Evolutionary conservation across 495 filamentous ascomycete genomes (phyloP), one percentile per base, ranked within the genome.

Genomic region (Lasiosphaeria ovina): DNA sequence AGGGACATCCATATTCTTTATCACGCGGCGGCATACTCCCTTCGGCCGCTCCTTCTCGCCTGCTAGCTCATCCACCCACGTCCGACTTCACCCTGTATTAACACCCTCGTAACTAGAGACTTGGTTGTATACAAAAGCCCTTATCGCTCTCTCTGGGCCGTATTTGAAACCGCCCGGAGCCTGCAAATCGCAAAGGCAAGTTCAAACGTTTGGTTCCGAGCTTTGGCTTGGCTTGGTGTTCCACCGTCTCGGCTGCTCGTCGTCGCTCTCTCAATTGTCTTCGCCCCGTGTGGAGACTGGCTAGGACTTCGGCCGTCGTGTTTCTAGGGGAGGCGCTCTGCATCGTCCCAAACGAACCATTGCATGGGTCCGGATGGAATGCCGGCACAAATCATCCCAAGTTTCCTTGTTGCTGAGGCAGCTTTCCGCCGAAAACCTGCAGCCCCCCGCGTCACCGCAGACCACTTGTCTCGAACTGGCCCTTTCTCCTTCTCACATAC

Each of bases 371-470:
- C 36, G 35, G 54, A 32, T 31, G 36, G 32, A 24, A 11, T 6
- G 14, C 33, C 24, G n/a, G 42, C 35, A 42, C 38, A 12, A 42
- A 24, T 56, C 54, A 42, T 48, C 47, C 42, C 38, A 36, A 47
- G 17, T 11, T 11, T 32, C 35, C 48, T 36, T 38, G 36, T 35
- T 35, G 52, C 35, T 50, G 34, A 52, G 58, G 62, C 66, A 61
- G 51, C 55, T 59, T 16, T 44, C 66, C 54, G 55, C 40, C 31
- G 11, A 16, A 24, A 24, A 31, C 14, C 55, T 66, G 63, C 66
- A 66, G 45, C 45, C 59, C 47, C 47, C 63, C 58, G 62, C 38
- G 52, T 44, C 55, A 47, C 24, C 54, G 54, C 59, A 55, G 56
- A 5, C 17, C 59, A 58, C 24, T 53, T 66, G 64, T 59, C 61